phyloP scores from a whole-genome alignment of 108 stramenopile species.

The Licmophora abbreviata region DNA sequence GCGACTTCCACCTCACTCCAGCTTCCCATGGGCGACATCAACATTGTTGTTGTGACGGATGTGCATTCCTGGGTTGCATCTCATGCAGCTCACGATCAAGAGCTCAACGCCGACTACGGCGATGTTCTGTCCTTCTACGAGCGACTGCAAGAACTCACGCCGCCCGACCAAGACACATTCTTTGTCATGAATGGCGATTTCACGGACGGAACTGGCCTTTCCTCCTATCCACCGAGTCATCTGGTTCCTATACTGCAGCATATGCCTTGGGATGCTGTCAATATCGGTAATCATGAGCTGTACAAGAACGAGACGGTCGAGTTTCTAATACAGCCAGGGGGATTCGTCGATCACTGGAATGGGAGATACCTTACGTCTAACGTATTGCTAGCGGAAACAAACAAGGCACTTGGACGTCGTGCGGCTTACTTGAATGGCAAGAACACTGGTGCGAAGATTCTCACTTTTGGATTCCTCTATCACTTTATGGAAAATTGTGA shows the following conservation, averaged over 20 bases:
- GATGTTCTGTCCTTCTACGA: conserved; percentile 61
- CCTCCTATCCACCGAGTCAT: conserved; percentile 21
- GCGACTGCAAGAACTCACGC: conserved; percentile 20
- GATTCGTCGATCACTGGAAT: conserved; percentile 67
- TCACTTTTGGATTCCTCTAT: conserved; percentile 79
- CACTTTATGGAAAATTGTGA: conserved; percentile 29
- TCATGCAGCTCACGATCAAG: conserved; percentile 39
- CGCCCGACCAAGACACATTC: conserved; percentile 35
- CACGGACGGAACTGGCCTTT: conserved; percentile 69
- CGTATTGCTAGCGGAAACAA: conserved; percentile 19
- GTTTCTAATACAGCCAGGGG: conserved; percentile 32
- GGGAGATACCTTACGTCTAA: conserved; percentile 61
- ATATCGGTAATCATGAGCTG: conserved; percentile 75
- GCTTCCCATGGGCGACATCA: conserved; percentile 46
- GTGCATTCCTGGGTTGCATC: conserved; percentile 71
- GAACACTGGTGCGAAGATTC: conserved; percentile 23
- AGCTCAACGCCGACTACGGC: conserved; percentile 63
- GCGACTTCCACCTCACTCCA: too few species aligned
- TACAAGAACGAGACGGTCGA: conserved; percentile 28
- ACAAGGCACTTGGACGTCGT: conserved; percentile 37
- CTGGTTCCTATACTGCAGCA: conserved; percentile 53
- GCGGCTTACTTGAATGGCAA: conserved; percentile 49
- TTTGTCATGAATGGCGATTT: conserved; percentile 85
- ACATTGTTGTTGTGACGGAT: conserved; percentile 64
- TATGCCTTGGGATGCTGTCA: conserved; percentile 69